Conservation (phyloP, 495 filamentous ascomycete genomes). For the Haplographium delicatum region DNA sequence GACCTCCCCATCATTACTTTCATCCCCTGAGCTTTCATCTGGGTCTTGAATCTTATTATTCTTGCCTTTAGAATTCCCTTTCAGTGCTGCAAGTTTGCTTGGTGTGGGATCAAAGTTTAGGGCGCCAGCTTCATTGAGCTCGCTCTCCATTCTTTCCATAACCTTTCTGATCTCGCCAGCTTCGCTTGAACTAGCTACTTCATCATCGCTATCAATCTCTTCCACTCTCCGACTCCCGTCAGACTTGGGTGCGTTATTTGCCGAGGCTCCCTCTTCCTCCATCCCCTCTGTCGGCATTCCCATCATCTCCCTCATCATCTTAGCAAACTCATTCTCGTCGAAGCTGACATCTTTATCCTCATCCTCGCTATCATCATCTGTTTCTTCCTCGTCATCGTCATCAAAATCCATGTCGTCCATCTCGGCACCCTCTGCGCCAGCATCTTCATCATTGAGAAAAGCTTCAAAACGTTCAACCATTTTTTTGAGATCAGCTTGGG, state of each 20-base stretch:
- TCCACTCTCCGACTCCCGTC: conserved; percentile 28
- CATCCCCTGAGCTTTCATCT: conserved; percentile 32
- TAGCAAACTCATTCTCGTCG: conserved; percentile 77
- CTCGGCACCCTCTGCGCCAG: conserved; percentile 73
- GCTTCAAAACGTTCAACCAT: conserved; percentile 88
- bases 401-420: conserved; percentile 66
- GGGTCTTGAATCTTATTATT: background rate
- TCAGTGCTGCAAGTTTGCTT: conserved; percentile 21
- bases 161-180: conserved; percentile 65
- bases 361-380: conserved; percentile 41
- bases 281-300: conserved; percentile 54
- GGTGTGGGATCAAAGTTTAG: conserved; percentile 52
- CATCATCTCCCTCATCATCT: conserved; percentile 96
- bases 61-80: conserved; percentile 15
- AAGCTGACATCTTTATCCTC: conserved; percentile 76
- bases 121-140: conserved; percentile 72
- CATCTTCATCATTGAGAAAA: conserved; percentile 85
- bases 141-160: conserved; percentile 72
- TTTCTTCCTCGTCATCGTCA: conserved; percentile 49
- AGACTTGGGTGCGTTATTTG: background rate
- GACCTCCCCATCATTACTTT: conserved; percentile 50
- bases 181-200: conserved; percentile 49
- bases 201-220: conserved; percentile 40
- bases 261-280: conserved; percentile 28
- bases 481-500: conserved; percentile 78